A percentile compares a stretch with the other conserved stretches of the same genome.
Conservation (phyloP, 225 moss, liverwort and hornwort genomes). For the Bryoerythrophyllum caledonicum region DNA sequence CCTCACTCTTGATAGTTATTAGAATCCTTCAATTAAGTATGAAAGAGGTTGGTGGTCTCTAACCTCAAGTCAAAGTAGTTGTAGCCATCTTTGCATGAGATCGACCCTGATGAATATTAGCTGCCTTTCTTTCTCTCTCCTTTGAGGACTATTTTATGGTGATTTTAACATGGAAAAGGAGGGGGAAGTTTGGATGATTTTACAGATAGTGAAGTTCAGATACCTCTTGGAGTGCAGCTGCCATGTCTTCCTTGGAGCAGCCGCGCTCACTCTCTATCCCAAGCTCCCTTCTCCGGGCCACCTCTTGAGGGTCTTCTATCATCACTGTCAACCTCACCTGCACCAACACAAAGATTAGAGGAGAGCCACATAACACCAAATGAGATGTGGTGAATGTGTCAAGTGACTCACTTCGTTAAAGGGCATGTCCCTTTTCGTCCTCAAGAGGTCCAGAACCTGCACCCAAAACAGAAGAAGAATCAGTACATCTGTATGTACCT, state of each 20-base stretch:
- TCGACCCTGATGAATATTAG: too few species aligned
- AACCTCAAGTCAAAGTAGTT: too few species aligned
- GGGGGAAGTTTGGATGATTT: too few species aligned
- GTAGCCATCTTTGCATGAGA: too few species aligned
- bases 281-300: constrained; percentile 77
- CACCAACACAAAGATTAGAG: constrained; percentile 17
- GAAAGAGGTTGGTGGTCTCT: too few species aligned
- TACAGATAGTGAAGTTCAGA: too few species aligned
- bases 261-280: constrained; percentile 97
- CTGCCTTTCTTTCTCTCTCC: too few species aligned
- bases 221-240: constrained; percentile 77
- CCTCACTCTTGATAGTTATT: too few species aligned
- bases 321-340: constrained; percentile 91
- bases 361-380: constrained; percentile 14
- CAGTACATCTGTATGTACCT: too few species aligned
- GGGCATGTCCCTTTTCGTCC: constrained; percentile 92
- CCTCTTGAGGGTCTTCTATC: constrained; percentile 98
- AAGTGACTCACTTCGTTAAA: constrained; percentile 67
- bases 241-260: constrained; percentile 91
- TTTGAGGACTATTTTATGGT: too few species aligned
- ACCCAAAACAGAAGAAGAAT: not conserved
- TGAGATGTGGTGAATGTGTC: not conserved
- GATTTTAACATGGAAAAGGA: too few species aligned
- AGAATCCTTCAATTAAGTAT: too few species aligned
- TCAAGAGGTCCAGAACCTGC: constrained; percentile 90